These are phyloP conservation scores for Eucalyptus microcorys DNA, from an alignment of 345 rosid genomes.

Conservation along the genomic window DNA sequence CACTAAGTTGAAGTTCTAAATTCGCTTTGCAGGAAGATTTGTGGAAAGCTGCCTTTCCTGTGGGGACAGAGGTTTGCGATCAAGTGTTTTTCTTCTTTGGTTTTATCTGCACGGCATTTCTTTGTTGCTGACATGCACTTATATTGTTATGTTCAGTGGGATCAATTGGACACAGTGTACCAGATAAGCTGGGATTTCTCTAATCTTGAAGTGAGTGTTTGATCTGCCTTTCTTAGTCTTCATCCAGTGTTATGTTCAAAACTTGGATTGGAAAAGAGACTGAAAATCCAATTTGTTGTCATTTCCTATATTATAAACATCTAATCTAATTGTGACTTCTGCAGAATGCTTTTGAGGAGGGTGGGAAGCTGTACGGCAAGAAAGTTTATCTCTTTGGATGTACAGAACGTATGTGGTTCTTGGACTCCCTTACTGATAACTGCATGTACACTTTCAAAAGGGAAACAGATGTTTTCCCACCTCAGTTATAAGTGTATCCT, in stretches of 20 bases:
- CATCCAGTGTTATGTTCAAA: not conserved
- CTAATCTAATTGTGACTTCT: not conserved
- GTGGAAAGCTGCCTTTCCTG: conserved; percentile 79
- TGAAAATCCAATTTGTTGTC: not conserved
- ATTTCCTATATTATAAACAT: not conserved
- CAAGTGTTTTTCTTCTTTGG: not conserved
- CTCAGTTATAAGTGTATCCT: not conserved
- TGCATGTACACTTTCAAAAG: not conserved
- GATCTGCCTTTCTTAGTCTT: not conserved
- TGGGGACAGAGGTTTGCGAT: conserved; percentile 84
- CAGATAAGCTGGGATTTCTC: conserved; percentile 74
- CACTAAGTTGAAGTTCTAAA: not conserved
- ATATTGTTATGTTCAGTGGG: conserved; percentile 55
- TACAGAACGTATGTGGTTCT: conserved; percentile 75
- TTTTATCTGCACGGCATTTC: not conserved
- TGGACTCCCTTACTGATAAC: not conserved
- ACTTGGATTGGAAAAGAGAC: not conserved
- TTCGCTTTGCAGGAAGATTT: conserved; percentile 61
- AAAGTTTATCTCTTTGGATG: conserved; percentile 80
- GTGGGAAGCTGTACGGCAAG: conserved; percentile 58
- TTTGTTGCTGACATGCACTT: not conserved
- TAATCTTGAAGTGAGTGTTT: conserved; percentile 77
- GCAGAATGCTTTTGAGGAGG: conserved; percentile 89
- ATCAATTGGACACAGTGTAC: conserved; percentile 65
- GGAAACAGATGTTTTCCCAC: not conserved